Percentiles rank a stretch among this genome's conserved stretches.
phyloP scores from a whole-genome alignment of 2,329 filamentous ascomycete genomes.

The Monilinia fructicola region DNA sequence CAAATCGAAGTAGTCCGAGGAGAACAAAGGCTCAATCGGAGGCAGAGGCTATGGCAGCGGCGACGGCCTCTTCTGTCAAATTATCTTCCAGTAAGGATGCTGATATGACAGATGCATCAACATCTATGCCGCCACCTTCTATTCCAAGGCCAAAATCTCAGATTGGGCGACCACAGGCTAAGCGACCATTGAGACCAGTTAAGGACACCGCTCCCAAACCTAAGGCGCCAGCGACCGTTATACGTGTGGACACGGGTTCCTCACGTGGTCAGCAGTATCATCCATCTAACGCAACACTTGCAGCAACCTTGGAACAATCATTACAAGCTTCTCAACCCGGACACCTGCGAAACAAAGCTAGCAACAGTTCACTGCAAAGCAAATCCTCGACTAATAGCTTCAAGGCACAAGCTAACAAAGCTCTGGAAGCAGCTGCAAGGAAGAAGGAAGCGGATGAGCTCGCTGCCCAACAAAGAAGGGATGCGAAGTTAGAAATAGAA shows the following conservation, averaged over 20 bases:
- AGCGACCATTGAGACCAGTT: slow-evolving; percentile 61
- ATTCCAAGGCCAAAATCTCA: slow-evolving; percentile 53
- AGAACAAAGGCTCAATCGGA: slow-evolving; percentile 46
- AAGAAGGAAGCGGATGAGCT: slow-evolving; percentile 85
- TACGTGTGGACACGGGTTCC: slow-evolving; percentile 67
- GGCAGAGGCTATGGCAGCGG: slow-evolving; percentile 39
- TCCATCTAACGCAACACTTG: slow-evolving; percentile 56
- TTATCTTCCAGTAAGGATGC: slow-evolving; percentile 46
- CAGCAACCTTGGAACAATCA: slow-evolving; percentile 59
- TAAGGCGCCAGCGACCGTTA: slow-evolving; percentile 68
- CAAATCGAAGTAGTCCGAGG: slow-evolving; percentile 53
- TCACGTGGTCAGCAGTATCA: slow-evolving; percentile 63
- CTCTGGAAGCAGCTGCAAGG: slow-evolving; percentile 71
- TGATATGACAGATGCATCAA: slow-evolving; percentile 57
- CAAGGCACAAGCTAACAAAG: slow-evolving; percentile 68
- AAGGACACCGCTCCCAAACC: slow-evolving; percentile 59
- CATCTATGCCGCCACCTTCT: slow-evolving; percentile 60
- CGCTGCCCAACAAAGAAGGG: slow-evolving; percentile 73
- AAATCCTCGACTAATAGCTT: slow-evolving; percentile 54
- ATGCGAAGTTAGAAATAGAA: slow-evolving; percentile 79
- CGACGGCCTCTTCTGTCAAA: slow-evolving; percentile 42
- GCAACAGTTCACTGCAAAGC: slow-evolving; percentile 45
- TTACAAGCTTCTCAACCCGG: slow-evolving; percentile 46
- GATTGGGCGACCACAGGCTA: slow-evolving; percentile 50
- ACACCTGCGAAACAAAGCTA: slow-evolving; percentile 61